A percentile compares a stretch with the other conserved stretches of the same genome.
These are phyloP conservation scores for Persicaria tinctoria DNA, from an alignment of 148 eudicot species.

Conservation along the genomic window DNA sequence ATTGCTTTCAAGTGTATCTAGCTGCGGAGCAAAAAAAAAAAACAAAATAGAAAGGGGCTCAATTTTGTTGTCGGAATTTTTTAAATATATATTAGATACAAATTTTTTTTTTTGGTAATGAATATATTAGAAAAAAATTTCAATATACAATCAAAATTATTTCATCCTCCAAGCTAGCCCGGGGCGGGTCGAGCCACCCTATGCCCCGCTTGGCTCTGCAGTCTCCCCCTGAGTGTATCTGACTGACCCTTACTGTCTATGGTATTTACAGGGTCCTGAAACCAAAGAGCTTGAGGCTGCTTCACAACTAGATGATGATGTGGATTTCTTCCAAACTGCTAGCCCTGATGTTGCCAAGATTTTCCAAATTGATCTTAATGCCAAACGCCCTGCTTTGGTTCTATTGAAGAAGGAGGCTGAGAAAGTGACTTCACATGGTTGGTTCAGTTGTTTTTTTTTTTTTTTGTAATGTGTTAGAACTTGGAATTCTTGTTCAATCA, in stretches of 20 bases:
- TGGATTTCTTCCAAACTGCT: conserved; percentile 56
- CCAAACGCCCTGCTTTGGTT: conserved; percentile 63
- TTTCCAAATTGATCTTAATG: conserved; percentile 53
- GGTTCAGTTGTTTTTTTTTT: conserved; percentile 11
- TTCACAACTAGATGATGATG: conserved; percentile 43
- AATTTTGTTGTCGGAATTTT: too few species aligned
- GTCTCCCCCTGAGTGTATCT: background rate
- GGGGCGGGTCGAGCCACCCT: too few species aligned
- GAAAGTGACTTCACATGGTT: conserved; percentile 63
- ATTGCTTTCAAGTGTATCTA: background rate
- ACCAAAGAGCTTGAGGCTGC: conserved; percentile 66
- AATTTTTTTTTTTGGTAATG: too few species aligned
- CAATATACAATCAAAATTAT: too few species aligned
- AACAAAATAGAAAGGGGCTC: too few species aligned
- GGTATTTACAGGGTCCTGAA: conserved; percentile 45
- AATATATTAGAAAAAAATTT: too few species aligned
- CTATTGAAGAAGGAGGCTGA: conserved; percentile 70
- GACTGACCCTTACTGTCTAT: background rate
- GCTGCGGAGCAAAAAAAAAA: too few species aligned
- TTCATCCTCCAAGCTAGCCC: too few species aligned
- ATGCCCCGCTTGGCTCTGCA: too few species aligned
- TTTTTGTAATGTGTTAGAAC: background rate
- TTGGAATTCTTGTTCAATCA: background rate
- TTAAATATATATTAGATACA: too few species aligned
- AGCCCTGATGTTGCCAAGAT: conserved; percentile 67